Conservation (phyloP, 1,284 basidiomycete genomes). For the Tilletia caries region DNA sequence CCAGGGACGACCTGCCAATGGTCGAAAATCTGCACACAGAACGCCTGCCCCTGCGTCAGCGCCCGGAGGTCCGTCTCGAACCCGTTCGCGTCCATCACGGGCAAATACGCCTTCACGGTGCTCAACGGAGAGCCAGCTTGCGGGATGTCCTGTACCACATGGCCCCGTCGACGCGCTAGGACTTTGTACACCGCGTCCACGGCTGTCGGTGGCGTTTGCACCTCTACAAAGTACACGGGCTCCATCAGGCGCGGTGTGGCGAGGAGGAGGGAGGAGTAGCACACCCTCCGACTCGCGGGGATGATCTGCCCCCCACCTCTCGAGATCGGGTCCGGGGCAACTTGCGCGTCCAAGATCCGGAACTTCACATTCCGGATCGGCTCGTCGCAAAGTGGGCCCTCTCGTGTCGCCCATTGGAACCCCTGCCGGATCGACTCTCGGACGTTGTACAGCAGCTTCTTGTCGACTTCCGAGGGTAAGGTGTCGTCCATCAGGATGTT, state of each 20-base stretch:
- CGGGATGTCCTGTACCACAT: slow-evolving; percentile 94
- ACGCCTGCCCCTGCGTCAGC: slow-evolving; percentile 95
- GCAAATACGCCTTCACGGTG: slow-evolving; percentile 94
- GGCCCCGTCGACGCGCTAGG: slow-evolving; percentile 88
- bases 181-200: slow-evolving; percentile 97
- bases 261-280: slow-evolving; percentile 98
- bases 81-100: slow-evolving; percentile 96
- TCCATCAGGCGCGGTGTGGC: slow-evolving; percentile 65
- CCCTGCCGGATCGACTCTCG: slow-evolving; percentile 96
- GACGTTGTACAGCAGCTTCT: slow-evolving; percentile 80
- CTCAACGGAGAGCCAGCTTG: slow-evolving; percentile 96
- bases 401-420: slow-evolving; percentile 97
- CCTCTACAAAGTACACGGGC: slow-evolving; percentile 96
- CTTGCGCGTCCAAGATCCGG: slow-evolving; percentile 81
- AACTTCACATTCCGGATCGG: slow-evolving; percentile 99
- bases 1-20: slow-evolving; percentile 98
- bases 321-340: slow-evolving; percentile 93
- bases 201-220: slow-evolving; percentile 95
- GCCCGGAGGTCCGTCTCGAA: slow-evolving; percentile 98
- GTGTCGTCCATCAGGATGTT: slow-evolving; percentile 96
- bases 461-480: slow-evolving; percentile 90
- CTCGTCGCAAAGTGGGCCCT: slow-evolving; percentile 96
- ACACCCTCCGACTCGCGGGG: slow-evolving; percentile 91
- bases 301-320: slow-evolving; percentile 98
- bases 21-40: slow-evolving; percentile 91